These are phyloP conservation scores for Suhomyces chickasaworum DNA, from an alignment of 1,139 yeast species.

Conservation along the genomic window DNA sequence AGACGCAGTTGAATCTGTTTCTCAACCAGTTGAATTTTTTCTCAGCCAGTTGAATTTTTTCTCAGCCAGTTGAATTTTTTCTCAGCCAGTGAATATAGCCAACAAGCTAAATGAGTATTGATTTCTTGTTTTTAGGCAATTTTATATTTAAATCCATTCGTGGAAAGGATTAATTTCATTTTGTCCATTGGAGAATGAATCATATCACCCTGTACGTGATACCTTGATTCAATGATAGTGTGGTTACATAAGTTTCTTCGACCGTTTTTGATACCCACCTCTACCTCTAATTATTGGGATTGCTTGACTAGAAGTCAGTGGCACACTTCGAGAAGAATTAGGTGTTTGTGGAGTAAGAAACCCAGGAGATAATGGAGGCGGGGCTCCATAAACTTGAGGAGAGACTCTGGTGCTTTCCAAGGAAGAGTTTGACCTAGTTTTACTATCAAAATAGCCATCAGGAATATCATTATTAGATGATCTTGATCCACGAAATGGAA, in stretches of 20 bases:
- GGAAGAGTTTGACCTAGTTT: slow-evolving; percentile 17
- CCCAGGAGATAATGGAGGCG: background rate
- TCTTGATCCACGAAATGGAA: slow-evolving; percentile 14
- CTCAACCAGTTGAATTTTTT: no score
- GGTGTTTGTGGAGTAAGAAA: background rate
- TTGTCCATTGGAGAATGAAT: background rate
- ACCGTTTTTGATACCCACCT: slow-evolving; percentile 53
- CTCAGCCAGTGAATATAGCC: no score
- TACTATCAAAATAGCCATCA: slow-evolving; percentile 7
- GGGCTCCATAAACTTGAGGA: slow-evolving; percentile 8
- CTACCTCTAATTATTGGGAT: slow-evolving; percentile 48
- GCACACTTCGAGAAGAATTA: slow-evolving; percentile 6
- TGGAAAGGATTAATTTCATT: no score
- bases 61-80: no score
- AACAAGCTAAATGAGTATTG: no score
- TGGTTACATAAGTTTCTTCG: slow-evolving; percentile 35
- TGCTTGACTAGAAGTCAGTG: slow-evolving; percentile 13
- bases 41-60: no score
- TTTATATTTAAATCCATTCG: no score
- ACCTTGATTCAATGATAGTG: no score
- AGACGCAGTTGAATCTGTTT: no score
- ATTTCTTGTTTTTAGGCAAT: no score
- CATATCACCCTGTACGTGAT: no score
- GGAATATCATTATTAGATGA: slow-evolving; percentile 9
- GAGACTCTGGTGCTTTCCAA: slow-evolving; percentile 12